A percentile compares a stretch with the other conserved stretches of the same genome.
These are phyloP conservation scores for Ogataea henricii DNA, from an alignment of 805 yeast species.

Conservation along the genomic window DNA sequence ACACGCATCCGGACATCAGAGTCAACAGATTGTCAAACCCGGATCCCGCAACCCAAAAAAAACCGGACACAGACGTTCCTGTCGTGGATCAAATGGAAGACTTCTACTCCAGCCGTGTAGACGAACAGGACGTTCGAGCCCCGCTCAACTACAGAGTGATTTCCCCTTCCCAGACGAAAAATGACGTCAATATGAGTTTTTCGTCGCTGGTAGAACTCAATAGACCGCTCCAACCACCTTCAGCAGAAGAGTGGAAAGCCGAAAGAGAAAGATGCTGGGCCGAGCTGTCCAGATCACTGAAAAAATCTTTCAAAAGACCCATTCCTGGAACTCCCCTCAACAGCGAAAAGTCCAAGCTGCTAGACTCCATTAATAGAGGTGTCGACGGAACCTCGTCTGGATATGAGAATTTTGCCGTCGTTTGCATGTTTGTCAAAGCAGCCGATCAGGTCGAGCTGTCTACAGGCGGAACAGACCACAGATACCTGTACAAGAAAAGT, in stretches of 20 bases:
- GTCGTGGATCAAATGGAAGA: conserved; percentile 23
- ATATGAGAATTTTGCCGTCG: conserved; percentile 65
- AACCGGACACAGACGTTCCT: conserved; percentile 10
- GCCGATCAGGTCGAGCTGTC: conserved; percentile 71
- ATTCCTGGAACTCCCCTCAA: conserved; percentile 64
- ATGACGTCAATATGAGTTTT: conserved; percentile 12
- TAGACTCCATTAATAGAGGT: conserved; percentile 77
- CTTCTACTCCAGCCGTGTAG: conserved; percentile 17
- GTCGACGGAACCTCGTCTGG: conserved; percentile 78
- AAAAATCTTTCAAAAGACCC: conserved; percentile 72
- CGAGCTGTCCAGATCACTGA: conserved; percentile 55
- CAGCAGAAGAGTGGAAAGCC: conserved; percentile 62
- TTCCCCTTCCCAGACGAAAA: conserved; percentile 24
- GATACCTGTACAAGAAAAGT: conserved; percentile 53
- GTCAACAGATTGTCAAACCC: conserved; percentile 4
- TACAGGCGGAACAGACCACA: conserved; percentile 47
- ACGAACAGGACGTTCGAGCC: conserved; percentile 11
- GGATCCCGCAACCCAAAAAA: background rate
- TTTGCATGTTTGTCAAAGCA: conserved; percentile 65
- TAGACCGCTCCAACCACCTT: conserved; percentile 43
- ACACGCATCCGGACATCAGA: conserved; percentile 24
- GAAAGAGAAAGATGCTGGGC: conserved; percentile 70
- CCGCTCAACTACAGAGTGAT: conserved; percentile 23
- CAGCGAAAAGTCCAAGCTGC: conserved; percentile 51
- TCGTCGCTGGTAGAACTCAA: conserved; percentile 17